Conservation (phyloP, 2,329 filamentous ascomycete genomes). For the Trichoderma citrinoviride region DNA sequence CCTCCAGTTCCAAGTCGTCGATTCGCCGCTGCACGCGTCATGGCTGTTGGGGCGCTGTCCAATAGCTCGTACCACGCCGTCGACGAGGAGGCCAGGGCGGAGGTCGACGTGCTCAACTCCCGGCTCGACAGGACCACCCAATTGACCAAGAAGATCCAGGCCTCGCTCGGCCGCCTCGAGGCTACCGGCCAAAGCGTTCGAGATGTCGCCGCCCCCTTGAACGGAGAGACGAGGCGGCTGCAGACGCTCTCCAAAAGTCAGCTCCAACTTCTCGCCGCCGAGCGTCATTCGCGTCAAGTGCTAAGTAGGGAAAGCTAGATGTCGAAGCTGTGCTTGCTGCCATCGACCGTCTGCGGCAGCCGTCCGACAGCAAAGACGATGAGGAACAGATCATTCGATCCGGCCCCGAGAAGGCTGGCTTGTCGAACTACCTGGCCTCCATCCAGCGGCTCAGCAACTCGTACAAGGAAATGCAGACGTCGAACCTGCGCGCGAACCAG, state of each 20-base stretch:
- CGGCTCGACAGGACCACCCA: slow-evolving; percentile 87
- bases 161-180: slow-evolving; percentile 78
- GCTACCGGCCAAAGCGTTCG: slow-evolving; percentile 86
- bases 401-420: slow-evolving; percentile 78
- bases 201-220: slow-evolving; percentile 88
- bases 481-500: slow-evolving; percentile 91
- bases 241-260: slow-evolving; percentile 81
- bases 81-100: slow-evolving; percentile 66
- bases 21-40: slow-evolving; percentile 29
- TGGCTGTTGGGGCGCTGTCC: slow-evolving; percentile 48
- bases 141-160: slow-evolving; percentile 93
- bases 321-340: slow-evolving; percentile 82
- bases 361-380: slow-evolving; percentile 86
- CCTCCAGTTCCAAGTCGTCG: background rate
- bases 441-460: slow-evolving; percentile 85
- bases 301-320: slow-evolving; percentile 49
- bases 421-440: slow-evolving; percentile 82
- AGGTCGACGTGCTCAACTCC: slow-evolving; percentile 69
- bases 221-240: slow-evolving; percentile 84
- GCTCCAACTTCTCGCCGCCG: slow-evolving; percentile 30
- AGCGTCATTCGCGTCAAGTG: background rate
- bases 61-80: slow-evolving; percentile 48
- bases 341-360: slow-evolving; percentile 84
- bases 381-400: slow-evolving; percentile 89
- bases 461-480: slow-evolving; percentile 77